Evolutionary conservation across 495 filamentous ascomycete genomes (phyloP).

Genomic region (Hypoxylon lienhwacheense): DNA sequence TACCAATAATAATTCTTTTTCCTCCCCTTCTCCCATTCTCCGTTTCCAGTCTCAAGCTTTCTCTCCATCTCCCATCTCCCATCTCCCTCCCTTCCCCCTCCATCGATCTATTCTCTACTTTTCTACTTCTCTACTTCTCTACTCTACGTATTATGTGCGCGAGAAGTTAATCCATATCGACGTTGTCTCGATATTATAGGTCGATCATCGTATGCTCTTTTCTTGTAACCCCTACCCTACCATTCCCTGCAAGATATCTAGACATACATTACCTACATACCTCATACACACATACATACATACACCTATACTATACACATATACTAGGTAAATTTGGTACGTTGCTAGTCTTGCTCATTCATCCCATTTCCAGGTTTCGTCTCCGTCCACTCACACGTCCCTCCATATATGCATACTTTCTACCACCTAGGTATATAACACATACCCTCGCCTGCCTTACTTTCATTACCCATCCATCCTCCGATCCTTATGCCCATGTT

Average conservation of each 20-base stretch:
- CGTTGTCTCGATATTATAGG: conserved; percentile 31
- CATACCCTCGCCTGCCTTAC: conserved; percentile 5
- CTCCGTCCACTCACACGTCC: neutral
- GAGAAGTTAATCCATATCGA: conserved; percentile 6
- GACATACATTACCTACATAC: conserved; percentile 5
- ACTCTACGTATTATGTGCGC: neutral
- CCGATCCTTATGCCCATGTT: conserved; percentile 17
- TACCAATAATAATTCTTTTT: no score
- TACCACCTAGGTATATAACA: neutral
- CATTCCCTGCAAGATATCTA: no score
- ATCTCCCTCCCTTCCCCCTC: neutral
- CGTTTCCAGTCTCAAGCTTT: neutral
- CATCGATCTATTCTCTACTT: no score
- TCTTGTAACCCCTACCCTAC: conserved; percentile 17
- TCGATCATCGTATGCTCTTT: conserved; percentile 34
- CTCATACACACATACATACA: neutral
- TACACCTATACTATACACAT: conserved; percentile 4
- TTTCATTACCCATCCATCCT: conserved; percentile 16
- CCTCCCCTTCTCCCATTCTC: no score
- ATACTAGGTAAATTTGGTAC: neutral
- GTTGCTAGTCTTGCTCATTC: no score
- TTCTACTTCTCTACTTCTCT: no score
- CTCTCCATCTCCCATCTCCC: neutral
- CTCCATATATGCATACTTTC: neutral
- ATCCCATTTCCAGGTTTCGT: neutral